Conservation (phyloP, 306 rosid genomes). For the Myrica gale region DNA sequence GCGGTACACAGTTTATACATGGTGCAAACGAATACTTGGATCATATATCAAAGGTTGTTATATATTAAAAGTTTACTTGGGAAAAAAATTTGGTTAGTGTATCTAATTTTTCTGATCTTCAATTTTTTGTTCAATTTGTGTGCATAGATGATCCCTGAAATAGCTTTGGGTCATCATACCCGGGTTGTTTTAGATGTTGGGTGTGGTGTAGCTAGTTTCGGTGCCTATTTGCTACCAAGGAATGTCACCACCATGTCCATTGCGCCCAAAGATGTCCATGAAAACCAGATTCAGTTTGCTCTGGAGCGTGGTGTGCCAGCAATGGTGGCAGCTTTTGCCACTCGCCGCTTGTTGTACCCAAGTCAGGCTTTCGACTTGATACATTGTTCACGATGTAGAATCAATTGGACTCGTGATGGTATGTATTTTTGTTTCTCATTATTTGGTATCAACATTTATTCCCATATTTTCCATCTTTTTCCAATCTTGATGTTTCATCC, state of each 20-base stretch:
- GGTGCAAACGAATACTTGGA: slow-evolving; percentile 91
- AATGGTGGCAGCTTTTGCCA: slow-evolving; percentile 66
- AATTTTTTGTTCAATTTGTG: slow-evolving; percentile 11
- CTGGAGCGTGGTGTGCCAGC: slow-evolving; percentile 97
- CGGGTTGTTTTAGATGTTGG: slow-evolving; percentile 88
- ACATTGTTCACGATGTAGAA: slow-evolving; percentile 83
- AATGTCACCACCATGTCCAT: slow-evolving; percentile 79
- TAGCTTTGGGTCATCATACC: slow-evolving; percentile 76
- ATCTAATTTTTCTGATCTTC: slow-evolving; percentile 29
- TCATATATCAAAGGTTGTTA: slow-evolving; percentile 68
- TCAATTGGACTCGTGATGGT: slow-evolving; percentile 92
- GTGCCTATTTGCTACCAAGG: slow-evolving; percentile 77
- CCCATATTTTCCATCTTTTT: slow-evolving; percentile 17
- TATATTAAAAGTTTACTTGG: slow-evolving; percentile 13
- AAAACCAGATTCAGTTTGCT: slow-evolving; percentile 34
- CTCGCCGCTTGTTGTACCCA: slow-evolving; percentile 65
- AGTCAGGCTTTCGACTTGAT: slow-evolving; percentile 94
- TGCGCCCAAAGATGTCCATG: slow-evolving; percentile 97
- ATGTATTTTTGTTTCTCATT: slow-evolving; percentile 16
- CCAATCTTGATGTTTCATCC: background rate
- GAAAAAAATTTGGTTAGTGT: slow-evolving; percentile 1
- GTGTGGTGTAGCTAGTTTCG: slow-evolving; percentile 97
- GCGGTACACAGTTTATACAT: slow-evolving; percentile 95
- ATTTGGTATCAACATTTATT: background rate
- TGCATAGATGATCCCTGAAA: slow-evolving; percentile 67